phyloP scores from a whole-genome alignment of 345 rosid species.

The Excoecaria agallocha region DNA sequence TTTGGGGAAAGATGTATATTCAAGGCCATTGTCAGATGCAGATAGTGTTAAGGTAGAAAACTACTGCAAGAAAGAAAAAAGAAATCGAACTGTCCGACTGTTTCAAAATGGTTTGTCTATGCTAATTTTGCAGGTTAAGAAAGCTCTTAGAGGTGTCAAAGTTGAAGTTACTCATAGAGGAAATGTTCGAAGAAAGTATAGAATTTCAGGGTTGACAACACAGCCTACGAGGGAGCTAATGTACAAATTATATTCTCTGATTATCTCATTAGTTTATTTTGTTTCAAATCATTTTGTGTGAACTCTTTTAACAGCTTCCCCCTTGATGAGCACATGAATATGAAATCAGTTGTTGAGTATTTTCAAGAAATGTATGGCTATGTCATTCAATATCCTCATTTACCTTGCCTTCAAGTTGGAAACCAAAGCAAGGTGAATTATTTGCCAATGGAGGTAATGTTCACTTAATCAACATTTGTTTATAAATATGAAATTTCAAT shows the following conservation, averaged over 20 bases:
- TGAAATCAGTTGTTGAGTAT: slow-evolving; percentile 44
- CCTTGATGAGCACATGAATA: slow-evolving; percentile 38
- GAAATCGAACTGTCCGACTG: no score
- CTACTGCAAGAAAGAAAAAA: no score
- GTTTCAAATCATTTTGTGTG: not conserved
- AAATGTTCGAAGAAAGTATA: slow-evolving; percentile 40
- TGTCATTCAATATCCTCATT: slow-evolving; percentile 31
- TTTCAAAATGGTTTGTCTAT: not conserved
- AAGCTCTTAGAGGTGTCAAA: slow-evolving; percentile 44
- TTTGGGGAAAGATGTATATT: slow-evolving; percentile 31
- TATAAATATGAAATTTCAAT: not conserved
- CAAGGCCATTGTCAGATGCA: slow-evolving; percentile 41
- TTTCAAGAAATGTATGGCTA: slow-evolving; percentile 39
- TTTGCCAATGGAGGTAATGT: slow-evolving; percentile 46
- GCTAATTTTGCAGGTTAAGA: slow-evolving; percentile 34
- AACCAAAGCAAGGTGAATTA: slow-evolving; percentile 34
- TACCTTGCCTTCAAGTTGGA: slow-evolving; percentile 47
- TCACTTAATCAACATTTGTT: not conserved
- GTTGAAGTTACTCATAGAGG: slow-evolving; percentile 47
- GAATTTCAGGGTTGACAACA: slow-evolving; percentile 38
- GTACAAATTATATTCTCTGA: slow-evolving; percentile 15
- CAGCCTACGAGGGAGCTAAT: slow-evolving; percentile 41
- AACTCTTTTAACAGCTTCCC: slow-evolving; percentile 34
- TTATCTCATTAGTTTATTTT: not conserved
- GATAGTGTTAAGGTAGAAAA: slow-evolving; percentile 35